phyloP scores from a whole-genome alignment of 2,329 filamentous ascomycete species.

The Epicoccum sorghinum region DNA sequence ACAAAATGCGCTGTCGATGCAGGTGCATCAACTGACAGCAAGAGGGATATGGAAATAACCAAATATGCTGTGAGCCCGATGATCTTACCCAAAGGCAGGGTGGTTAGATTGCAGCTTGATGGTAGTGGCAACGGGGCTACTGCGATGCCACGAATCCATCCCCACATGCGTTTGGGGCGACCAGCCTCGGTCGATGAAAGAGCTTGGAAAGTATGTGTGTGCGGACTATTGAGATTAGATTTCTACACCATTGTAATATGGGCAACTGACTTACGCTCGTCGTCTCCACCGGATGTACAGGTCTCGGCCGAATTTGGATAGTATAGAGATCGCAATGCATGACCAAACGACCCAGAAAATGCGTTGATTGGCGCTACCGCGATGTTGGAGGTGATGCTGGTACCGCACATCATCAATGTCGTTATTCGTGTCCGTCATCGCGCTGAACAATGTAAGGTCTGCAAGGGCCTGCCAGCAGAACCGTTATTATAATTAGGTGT shows the following conservation, averaged over 20 bases:
- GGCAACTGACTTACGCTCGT: slow-evolving; percentile 14
- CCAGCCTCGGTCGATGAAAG: neutral
- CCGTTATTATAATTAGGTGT: neutral
- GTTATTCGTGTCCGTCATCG: slow-evolving; percentile 1
- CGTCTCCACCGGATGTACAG: slow-evolving; percentile 14
- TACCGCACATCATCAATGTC: slow-evolving; percentile 32
- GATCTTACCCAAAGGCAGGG: slow-evolving; percentile 16
- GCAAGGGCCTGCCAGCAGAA: slow-evolving; percentile 11
- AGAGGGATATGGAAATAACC: slow-evolving; percentile 8
- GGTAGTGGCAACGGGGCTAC: slow-evolving; percentile 10
- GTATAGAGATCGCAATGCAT: slow-evolving; percentile 14
- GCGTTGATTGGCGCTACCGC: slow-evolving; percentile 23
- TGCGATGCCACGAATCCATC: slow-evolving; percentile 14
- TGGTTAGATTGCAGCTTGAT: neutral
- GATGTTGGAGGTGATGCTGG: slow-evolving; percentile 32
- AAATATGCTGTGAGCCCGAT: slow-evolving; percentile 15
- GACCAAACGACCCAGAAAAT: slow-evolving; percentile 27
- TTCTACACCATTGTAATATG: neutral
- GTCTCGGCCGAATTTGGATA: slow-evolving; percentile 2
- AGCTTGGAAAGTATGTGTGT: slow-evolving; percentile 2
- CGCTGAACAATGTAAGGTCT: neutral
- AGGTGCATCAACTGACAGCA: slow-evolving; percentile 32
- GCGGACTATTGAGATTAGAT: slow-evolving; percentile 11
- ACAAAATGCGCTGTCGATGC: slow-evolving; percentile 28
- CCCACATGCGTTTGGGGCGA: neutral